These are phyloP conservation scores for Fomitopsis pinicola DNA, from an alignment of 1,284 basidiomycete genomes.

Conservation along the genomic window DNA sequence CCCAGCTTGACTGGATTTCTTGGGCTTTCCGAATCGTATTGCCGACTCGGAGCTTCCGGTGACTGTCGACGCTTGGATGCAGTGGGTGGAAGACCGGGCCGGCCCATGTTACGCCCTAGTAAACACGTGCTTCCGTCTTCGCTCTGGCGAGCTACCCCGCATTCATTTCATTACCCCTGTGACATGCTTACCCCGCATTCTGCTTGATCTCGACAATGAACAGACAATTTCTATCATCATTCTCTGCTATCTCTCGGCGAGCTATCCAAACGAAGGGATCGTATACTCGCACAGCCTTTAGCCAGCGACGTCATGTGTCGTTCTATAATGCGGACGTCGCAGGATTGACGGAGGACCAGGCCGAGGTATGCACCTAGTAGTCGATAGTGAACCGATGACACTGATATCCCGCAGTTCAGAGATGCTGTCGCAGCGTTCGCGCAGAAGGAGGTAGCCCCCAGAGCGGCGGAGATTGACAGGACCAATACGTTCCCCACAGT, in stretches of 20 bases:
- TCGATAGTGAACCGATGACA: background rate
- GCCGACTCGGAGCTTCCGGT: too few relatives aligned
- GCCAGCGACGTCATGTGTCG: slow-evolving; percentile 39
- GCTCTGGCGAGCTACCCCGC: background rate
- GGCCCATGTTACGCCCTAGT: too few relatives aligned
- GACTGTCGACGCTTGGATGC: too few relatives aligned
- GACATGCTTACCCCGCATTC: background rate
- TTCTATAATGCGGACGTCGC: slow-evolving; percentile 76
- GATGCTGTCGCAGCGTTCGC: slow-evolving; percentile 77
- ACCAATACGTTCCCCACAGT: slow-evolving; percentile 78
- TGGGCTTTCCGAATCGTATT: too few relatives aligned
- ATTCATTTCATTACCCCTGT: background rate
- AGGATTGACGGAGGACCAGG: slow-evolving; percentile 81
- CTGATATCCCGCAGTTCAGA: slow-evolving; percentile 57
- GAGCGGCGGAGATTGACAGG: slow-evolving; percentile 81
- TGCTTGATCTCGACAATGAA: background rate
- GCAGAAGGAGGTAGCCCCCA: slow-evolving; percentile 74
- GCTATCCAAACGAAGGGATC: too few relatives aligned
- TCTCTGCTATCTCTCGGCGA: background rate
- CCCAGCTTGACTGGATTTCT: too few relatives aligned
- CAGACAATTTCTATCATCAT: background rate
- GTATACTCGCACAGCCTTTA: background rate
- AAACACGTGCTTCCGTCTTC: too few relatives aligned
- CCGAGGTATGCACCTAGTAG: slow-evolving; percentile 53
- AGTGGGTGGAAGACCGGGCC: too few relatives aligned